Evolutionary conservation across 768 basidiomycete genomes (phyloP).

Genomic region (Suillus brevipes): DNA sequence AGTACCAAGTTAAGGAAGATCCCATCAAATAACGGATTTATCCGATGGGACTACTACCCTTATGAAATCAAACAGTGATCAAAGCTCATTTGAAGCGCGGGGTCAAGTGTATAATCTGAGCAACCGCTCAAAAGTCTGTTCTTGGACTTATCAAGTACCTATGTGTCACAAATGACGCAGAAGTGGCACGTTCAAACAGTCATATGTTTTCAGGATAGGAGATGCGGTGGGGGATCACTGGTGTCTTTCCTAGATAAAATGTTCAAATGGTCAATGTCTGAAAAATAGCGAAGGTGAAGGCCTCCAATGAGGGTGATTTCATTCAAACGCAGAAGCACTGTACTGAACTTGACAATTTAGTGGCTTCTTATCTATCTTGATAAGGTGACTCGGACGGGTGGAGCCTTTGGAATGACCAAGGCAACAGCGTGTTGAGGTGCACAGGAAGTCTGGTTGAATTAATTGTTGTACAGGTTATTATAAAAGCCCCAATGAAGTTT

Average conservation of each 20-base stretch:
- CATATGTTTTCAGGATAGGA: neutral
- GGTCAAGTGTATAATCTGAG: neutral
- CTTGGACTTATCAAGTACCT: neutral
- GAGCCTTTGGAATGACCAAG: neutral
- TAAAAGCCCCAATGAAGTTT: neutral
- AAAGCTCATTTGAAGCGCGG: neutral
- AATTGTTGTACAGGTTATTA: neutral
- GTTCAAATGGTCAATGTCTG: too few species aligned
- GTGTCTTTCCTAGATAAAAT: too few species aligned
- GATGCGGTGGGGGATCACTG: too few species aligned
- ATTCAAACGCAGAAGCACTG: neutral
- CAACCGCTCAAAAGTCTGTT: neutral
- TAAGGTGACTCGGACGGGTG: neutral
- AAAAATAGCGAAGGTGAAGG: too few species aligned
- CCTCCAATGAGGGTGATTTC: too few species aligned
- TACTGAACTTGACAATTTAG: too few species aligned
- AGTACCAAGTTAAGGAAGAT: slow-evolving; percentile 10
- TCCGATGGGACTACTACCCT: neutral
- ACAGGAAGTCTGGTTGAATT: neutral
- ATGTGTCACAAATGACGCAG: neutral
- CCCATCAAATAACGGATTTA: neutral
- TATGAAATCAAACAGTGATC: too few species aligned
- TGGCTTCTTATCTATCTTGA: neutral
- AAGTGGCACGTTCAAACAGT: neutral
- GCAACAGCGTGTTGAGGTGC: neutral